Conservation (phyloP, 495 filamentous ascomycete genomes). For the Penicillium coprophilum region DNA sequence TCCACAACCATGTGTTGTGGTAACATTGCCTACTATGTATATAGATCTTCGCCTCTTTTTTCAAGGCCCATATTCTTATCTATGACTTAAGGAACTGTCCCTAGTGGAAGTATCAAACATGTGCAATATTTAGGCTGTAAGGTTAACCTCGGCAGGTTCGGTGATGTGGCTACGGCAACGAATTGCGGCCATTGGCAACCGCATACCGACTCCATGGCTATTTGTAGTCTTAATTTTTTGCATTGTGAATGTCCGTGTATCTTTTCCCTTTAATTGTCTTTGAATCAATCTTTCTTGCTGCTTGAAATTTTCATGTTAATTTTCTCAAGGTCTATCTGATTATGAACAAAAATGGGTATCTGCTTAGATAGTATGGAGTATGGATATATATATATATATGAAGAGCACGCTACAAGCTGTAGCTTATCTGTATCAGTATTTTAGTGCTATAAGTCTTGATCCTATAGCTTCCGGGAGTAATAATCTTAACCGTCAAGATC, state of each 20-base stretch:
- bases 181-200: slow-evolving; percentile 1
- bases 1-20: not conserved
- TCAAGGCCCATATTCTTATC: not conserved
- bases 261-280: not conserved
- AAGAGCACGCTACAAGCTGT: not conserved
- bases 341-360: not conserved
- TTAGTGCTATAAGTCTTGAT: not conserved
- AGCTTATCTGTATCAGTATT: not conserved
- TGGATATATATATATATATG: not conserved
- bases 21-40: not conserved
- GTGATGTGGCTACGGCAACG: slow-evolving; percentile 1
- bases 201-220: not conserved
- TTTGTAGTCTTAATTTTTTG: not conserved
- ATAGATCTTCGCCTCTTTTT: not conserved
- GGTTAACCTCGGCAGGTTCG: slow-evolving; percentile 43
- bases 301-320: not conserved
- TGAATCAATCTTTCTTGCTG: too few species aligned
- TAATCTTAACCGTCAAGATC: not conserved
- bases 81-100: not conserved
- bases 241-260: not conserved
- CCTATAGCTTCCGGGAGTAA: not conserved
- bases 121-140: slow-evolving; percentile 19
- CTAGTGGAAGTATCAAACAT: not conserved
- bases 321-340: too few species aligned
- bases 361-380: too few species aligned